Base-by-base conservation (phyloP, 1,284 basidiomycete genomes). In the Irpex lacteus region DNA sequence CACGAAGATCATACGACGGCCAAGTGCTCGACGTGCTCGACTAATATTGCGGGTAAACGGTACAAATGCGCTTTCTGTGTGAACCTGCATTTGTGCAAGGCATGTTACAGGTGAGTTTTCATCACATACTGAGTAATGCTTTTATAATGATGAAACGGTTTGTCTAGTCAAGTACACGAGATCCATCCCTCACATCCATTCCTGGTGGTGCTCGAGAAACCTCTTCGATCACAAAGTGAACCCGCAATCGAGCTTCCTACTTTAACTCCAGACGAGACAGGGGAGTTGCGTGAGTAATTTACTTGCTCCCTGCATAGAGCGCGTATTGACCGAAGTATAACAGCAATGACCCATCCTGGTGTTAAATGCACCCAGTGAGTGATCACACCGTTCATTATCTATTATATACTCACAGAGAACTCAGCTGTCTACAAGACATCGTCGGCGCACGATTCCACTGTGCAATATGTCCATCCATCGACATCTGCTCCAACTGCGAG, bases 381-480 rank as follows among this genome's bases (percentile, higher is more conserved):
- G 3, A 15, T 40, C 19, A 44, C 4, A 34, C 15, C 52, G 40
- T 13, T n/a, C 34, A 59, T 5, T 47, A 26, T 11, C 59, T 13
- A 11, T 40, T 13, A 34, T 53, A 11, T 4, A 36, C 38, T 6
- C 54, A 53, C 34, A 21, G 26, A 15, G n/a, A 5, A 32, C 37
- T 4, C 3, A 96, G 94, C 72, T 97, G 95, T 73, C 79, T 92
- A 67, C 87, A 90, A 70, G 93, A 94, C 67, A 96, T 97, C 66
- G 85, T 96, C 26, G 94, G 95, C 15, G 92, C 94, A 15, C 85
- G 92, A 5, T 96, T 95, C 76, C 95, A 95, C 71, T 97, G 95
- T 69, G 92, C 92, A 6, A 88, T 93, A n/a, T 97, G 95, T 71
- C 82, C 86, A 60, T 82, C 84, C 9, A 83, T 94, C 36, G 91